phyloP scores from a whole-genome alignment of 352 stramenopile species.

The Phytophthora meadii region DNA sequence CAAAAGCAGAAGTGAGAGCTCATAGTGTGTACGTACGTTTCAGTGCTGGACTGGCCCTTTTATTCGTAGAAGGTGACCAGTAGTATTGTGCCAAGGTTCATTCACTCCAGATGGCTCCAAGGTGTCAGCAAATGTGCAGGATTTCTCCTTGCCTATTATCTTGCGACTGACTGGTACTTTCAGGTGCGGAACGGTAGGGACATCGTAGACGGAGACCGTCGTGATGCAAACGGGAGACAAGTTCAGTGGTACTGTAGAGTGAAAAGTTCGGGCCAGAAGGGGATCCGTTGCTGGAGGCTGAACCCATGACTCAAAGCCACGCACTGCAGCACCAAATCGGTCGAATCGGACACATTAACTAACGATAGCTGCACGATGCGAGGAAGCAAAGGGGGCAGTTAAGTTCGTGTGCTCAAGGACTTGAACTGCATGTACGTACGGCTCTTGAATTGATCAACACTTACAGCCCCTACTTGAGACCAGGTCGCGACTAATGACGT shows the following conservation, averaged over 20 bases:
- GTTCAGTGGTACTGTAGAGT: too few relatives aligned
- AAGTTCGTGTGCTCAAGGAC: conserved; percentile 8
- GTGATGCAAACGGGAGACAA: too few relatives aligned
- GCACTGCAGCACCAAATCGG: not conserved
- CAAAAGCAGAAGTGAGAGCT: conserved; percentile 12
- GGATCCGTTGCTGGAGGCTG: conserved; percentile 3
- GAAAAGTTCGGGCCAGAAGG: conserved; percentile 4
- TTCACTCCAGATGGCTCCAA: too few relatives aligned
- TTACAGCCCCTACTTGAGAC: too few relatives aligned
- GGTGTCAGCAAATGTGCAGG: too few relatives aligned
- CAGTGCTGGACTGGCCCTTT: conserved; percentile 12
- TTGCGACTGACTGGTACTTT: too few relatives aligned
- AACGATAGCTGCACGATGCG: not conserved
- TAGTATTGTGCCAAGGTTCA: too few relatives aligned
- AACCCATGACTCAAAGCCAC: not conserved
- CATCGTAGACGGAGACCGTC: too few relatives aligned
- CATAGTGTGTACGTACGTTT: conserved; percentile 7
- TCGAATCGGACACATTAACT: conserved; percentile 9
- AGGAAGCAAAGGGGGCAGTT: conserved; percentile 10
- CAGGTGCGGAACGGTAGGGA: too few relatives aligned
- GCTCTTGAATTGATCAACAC: too few relatives aligned
- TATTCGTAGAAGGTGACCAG: conserved; percentile 22
- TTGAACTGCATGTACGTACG: not conserved
- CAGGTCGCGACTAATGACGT: not conserved
- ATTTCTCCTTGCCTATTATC: too few relatives aligned